phyloP scores from a whole-genome alignment of 1,284 basidiomycete species.

The Malassezia japonica region DNA sequence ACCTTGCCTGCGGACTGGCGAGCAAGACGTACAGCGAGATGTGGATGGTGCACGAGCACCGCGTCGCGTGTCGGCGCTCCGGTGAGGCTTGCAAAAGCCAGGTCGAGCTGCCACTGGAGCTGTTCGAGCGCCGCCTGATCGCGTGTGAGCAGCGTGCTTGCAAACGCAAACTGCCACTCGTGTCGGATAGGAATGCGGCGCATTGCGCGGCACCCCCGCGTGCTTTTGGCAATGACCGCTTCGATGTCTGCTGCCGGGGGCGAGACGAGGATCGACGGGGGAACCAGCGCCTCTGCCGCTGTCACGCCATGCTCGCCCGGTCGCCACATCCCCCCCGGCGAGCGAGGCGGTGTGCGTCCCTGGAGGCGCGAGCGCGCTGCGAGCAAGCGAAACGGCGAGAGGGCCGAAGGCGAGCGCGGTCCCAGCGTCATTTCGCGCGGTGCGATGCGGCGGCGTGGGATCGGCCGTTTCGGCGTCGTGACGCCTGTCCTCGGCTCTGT shows the following conservation, averaged over 20 bases:
- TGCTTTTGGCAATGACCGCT: not conserved
- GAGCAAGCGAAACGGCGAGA: constrained; percentile 6
- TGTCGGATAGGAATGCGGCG: not conserved
- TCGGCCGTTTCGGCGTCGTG: constrained; percentile 1
- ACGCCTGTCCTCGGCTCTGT: not conserved
- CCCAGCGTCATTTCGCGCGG: not conserved
- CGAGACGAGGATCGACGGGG: constrained; percentile 12
- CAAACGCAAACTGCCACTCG: constrained; percentile 14
- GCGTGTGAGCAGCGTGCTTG: constrained; percentile 7
- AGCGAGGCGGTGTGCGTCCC: constrained; percentile 5
- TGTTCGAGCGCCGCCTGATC: constrained; percentile 14
- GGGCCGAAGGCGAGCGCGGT: constrained; percentile 12
- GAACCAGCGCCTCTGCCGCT: not conserved
- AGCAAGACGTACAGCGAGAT: not conserved
- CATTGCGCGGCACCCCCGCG: not conserved
- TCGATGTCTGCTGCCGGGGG: constrained; percentile 11
- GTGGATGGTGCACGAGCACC: not conserved
- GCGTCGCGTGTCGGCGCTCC: not conserved
- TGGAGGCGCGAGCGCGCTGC: constrained; percentile 2
- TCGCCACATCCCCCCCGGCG: constrained; percentile 8
- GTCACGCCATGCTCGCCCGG: not conserved
- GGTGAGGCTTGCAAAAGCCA: constrained; percentile 8
- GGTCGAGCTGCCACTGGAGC: constrained; percentile 13
- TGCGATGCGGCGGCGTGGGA: constrained; percentile 6
- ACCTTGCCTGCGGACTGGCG: not conserved